phyloP scores from a whole-genome alignment of 2,329 filamentous ascomycete species.

The Metarhizium anisopliae region DNA sequence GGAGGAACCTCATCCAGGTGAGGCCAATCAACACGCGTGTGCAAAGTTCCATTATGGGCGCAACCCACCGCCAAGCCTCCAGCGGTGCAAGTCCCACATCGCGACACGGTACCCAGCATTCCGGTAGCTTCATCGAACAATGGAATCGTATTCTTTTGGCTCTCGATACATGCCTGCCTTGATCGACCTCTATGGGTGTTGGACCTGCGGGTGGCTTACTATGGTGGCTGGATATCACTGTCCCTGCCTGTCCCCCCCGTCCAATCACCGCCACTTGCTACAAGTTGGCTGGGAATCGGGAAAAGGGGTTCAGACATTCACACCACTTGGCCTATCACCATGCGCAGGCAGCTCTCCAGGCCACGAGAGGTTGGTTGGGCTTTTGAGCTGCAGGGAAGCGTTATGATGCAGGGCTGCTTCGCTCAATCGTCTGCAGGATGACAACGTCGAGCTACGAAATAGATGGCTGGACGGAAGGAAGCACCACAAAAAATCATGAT shows the following conservation, averaged over 20 bases:
- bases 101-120: slow-evolving; percentile 7
- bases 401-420: not conserved
- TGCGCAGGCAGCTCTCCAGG: not conserved
- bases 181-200: not conserved
- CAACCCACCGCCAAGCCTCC: not conserved
- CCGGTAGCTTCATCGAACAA: not conserved
- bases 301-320: not conserved
- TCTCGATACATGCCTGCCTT: not conserved
- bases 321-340: not conserved
- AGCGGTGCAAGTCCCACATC: not conserved
- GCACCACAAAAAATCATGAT: not conserved
- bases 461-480: not conserved
- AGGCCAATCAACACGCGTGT: slow-evolving; percentile 5
- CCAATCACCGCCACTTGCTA: not conserved
- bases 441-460: not conserved
- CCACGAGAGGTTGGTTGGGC: not conserved
- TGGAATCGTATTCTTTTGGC: not conserved
- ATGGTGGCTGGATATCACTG: not conserved
- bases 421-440: not conserved
- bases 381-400: not conserved
- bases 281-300: not conserved
- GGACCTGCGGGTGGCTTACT: not conserved
- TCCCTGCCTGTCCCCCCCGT: not conserved
- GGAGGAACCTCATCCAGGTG: not conserved
- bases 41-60: slow-evolving; percentile 2